Evolutionary conservation across 1,284 basidiomycete species (phyloP), one percentile per base, ranked within the genome.

Genomic region (Farysia itapuensis): DNA sequence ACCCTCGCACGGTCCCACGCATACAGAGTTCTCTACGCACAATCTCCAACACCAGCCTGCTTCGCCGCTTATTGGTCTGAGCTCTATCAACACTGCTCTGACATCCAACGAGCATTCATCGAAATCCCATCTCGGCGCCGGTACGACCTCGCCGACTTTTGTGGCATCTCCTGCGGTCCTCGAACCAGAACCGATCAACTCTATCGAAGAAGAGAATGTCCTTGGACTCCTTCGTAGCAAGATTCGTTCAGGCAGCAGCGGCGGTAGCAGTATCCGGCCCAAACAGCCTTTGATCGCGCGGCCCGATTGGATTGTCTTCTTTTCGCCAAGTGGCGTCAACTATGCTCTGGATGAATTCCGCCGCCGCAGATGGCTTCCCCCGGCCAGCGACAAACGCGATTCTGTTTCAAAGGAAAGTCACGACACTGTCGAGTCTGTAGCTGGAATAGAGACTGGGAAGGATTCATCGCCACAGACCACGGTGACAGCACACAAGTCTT

Each of bases 251-350:
- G 35, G 33, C 18, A 36, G 28, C 19, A 23, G 36, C 26, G 16
- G 26, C 19, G 29, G 12, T 18, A 16, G 29, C 19, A 35, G 30
- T 4, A n/a, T n/a, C n/a, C n/a, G n/a, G n/a, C n/a, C n/a, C n/a
- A 37, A 44, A 14, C 35, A 38, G 14, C 24, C 15, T 14, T n/a
- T 26, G 22, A 48, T 54, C 36, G 56, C 49, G 7, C 35, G 57
- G 24, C 70, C 68, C 5, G 64, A 73, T 39, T 75, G 72, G 72
- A 52, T 75, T 34, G 73, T 73, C 25, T 73, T 75, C 47, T 75
- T 74, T 43, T 75, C 73, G 24, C 73, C 73, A 6, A 70, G 66
- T 15, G 73, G 73, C 15, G 67, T 70, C 28, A 46, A 70, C 20
- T 73, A 73, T 41, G 63, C 70, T 4, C 39, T 74, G 23, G 53